Evolutionary conservation across 139 green algal species (phyloP).

Genomic region (Zygnema cylindricum): DNA sequence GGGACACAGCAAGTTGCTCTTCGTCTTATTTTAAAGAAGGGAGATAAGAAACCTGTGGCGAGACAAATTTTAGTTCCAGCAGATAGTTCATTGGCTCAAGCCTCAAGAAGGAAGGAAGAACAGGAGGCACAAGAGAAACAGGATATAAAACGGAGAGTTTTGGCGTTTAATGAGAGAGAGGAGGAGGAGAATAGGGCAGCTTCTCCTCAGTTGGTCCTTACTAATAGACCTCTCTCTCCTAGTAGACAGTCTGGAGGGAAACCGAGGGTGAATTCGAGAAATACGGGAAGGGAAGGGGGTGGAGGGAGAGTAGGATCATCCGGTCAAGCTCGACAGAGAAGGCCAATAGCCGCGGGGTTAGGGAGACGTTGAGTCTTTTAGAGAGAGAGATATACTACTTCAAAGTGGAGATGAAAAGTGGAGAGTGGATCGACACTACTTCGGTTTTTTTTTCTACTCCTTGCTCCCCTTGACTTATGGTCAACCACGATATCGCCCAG

Average conservation of each 20-base stretch:
- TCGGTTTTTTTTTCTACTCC: neutral
- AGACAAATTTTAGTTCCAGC: conserved; percentile 39
- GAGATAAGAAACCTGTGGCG: conserved; percentile 46
- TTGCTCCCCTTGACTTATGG: neutral
- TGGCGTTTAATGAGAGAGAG: conserved; percentile 41
- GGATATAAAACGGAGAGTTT: conserved; percentile 50
- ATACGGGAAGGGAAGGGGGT: neutral
- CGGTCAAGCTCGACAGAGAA: neutral
- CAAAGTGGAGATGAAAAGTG: neutral
- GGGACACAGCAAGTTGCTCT: conserved; percentile 20
- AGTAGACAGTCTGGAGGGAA: neutral
- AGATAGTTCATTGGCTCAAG: conserved; percentile 29
- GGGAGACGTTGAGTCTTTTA: neutral
- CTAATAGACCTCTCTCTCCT: neutral
- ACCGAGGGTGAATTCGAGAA: neutral
- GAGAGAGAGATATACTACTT: neutral
- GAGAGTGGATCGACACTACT: neutral
- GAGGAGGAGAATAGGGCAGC: conserved; percentile 31
- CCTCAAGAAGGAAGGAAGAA: conserved; percentile 26
- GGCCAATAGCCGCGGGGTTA: neutral
- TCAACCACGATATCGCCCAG: neutral
- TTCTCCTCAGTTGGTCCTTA: neutral
- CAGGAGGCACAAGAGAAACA: conserved; percentile 39
- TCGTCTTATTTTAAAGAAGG: conserved; percentile 60
- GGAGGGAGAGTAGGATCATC: neutral